These are phyloP conservation scores for Boletus rubescentipes DNA, from an alignment of 768 basidiomycete species.

Conservation along the genomic window DNA sequence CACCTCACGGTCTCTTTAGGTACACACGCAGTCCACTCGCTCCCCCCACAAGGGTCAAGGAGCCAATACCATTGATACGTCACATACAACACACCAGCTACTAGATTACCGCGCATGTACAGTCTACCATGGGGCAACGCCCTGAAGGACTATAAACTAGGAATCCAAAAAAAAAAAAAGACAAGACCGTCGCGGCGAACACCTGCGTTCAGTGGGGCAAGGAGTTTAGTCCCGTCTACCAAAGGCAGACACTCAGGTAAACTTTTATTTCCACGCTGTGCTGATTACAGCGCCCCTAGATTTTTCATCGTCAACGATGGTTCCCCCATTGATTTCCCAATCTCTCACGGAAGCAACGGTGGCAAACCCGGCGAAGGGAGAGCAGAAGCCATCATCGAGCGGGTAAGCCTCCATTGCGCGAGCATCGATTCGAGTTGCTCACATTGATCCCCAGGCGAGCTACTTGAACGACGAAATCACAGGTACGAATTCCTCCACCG, in stretches of 20 bases:
- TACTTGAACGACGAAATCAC: slow-evolving; percentile 1
- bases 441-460: background rate
- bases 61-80: too few species aligned
- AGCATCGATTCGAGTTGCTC: background rate
- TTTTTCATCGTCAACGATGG: slow-evolving; percentile 9
- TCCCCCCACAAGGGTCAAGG: too few species aligned
- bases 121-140: too few species aligned
- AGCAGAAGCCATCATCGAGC: background rate
- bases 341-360: slow-evolving; percentile 3
- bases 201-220: slow-evolving; percentile 13
- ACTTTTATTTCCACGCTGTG: too few species aligned
- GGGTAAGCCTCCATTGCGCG: background rate
- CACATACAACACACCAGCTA: too few species aligned
- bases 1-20: too few species aligned
- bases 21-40: too few species aligned
- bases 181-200: background rate
- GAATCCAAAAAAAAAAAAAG: too few species aligned
- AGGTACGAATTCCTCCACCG: background rate
- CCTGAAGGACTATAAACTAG: too few species aligned
- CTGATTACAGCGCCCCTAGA: background rate
- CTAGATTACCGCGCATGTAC: too few species aligned
- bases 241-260: too few species aligned
- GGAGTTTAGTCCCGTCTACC: too few species aligned
- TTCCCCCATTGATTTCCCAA: slow-evolving; percentile 4
- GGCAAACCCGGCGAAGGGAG: background rate